Conservation (phyloP, 371 early-diverging fungal genomes). For the Mucor circinelloides region DNA sequence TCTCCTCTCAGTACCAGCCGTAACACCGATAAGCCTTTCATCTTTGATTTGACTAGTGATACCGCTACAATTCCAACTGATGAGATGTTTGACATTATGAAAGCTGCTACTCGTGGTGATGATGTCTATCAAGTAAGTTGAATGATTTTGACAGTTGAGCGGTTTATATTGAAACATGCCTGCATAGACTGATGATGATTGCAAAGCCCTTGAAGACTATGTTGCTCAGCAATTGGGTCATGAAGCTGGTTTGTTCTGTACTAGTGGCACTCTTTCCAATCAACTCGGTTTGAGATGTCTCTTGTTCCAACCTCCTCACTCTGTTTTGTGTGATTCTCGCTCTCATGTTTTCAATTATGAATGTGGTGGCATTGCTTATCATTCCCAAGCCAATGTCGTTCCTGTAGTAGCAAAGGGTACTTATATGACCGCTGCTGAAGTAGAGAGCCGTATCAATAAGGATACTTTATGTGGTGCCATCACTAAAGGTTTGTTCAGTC, state of each 20-base stretch:
- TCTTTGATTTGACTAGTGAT: slow-evolving; percentile 63
- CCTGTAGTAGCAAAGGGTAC: slow-evolving; percentile 66
- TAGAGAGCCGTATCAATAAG: slow-evolving; percentile 46
- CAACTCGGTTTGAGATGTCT: slow-evolving; percentile 80
- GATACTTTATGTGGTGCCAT: slow-evolving; percentile 60
- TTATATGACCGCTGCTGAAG: slow-evolving; percentile 71
- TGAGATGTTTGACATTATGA: slow-evolving; percentile 84
- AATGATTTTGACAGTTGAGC: background rate
- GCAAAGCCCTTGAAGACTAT: slow-evolving; percentile 63
- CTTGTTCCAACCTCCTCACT: slow-evolving; percentile 77
- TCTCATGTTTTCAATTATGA: slow-evolving; percentile 84
- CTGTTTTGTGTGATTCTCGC: slow-evolving; percentile 76
- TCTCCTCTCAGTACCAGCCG: slow-evolving; percentile 17
- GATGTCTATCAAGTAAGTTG: slow-evolving; percentile 76
- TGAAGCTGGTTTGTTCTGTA: slow-evolving; percentile 81
- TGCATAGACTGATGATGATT: slow-evolving; percentile 23
- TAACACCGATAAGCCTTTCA: slow-evolving; percentile 16
- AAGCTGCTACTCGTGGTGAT: slow-evolving; percentile 76
- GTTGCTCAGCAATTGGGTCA: slow-evolving; percentile 77
- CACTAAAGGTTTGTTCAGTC: slow-evolving; percentile 49
- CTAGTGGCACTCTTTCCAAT: slow-evolving; percentile 85
- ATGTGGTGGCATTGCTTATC: slow-evolving; percentile 82
- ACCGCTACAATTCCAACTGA: slow-evolving; percentile 83
- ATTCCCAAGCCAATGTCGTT: slow-evolving; percentile 72
- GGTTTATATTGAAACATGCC: background rate